Evolutionary conservation across 768 basidiomycete genomes (phyloP), one percentile per base, ranked within the genome.

Genomic region (Boletus tomentosulus): DNA sequence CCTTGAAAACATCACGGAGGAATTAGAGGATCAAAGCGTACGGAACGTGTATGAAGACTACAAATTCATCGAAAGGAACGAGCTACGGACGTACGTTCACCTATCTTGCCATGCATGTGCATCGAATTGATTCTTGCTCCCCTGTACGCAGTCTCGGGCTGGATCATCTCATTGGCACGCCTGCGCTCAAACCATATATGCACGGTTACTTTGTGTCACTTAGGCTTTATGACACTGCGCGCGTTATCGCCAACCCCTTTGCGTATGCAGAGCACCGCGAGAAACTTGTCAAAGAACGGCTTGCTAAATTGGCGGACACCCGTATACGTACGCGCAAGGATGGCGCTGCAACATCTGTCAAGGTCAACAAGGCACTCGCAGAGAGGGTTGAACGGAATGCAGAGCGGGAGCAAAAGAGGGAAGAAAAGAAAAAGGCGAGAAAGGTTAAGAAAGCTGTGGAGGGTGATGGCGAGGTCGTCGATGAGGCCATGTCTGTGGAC

Each of bases 161-260:
- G 67, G 89, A 94, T 60, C 92, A 96, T 68, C 90, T 99, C 62
- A 75, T 97, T 59, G 97, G 97, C 48, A 96, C 95, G 6, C 86
- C 93, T 22, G 85, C 89, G 16, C 89, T 98, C 78, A 96, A 96
- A 71, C 97, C 97, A 4, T 99, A 98, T 73, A 98, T 99, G 96
- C 97, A 99, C 71, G 97, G 97, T 41, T 98, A 95, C 82, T 98
- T 99, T 76, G 72, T 98, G 57, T 91, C 94, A 5, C 85, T 98
- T 72, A 92, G 93, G 64, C 82, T 98, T 6, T 98, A 98, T 75
- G 92, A 95, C 62, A 88, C 95, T 48, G 97, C 97, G 2, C 86
- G 95, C 31, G 81, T 96, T 58, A 94, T 98, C 60, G 87, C 93
- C 53, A 98, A 98, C 74, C 97, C 97, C 2, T 95, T 92, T 67